A percentile compares a stretch with the other conserved stretches of the same genome.
These are phyloP conservation scores for Emergomyces africanus DNA, from an alignment of 2,329 filamentous ascomycete species.

Conservation along the genomic window DNA sequence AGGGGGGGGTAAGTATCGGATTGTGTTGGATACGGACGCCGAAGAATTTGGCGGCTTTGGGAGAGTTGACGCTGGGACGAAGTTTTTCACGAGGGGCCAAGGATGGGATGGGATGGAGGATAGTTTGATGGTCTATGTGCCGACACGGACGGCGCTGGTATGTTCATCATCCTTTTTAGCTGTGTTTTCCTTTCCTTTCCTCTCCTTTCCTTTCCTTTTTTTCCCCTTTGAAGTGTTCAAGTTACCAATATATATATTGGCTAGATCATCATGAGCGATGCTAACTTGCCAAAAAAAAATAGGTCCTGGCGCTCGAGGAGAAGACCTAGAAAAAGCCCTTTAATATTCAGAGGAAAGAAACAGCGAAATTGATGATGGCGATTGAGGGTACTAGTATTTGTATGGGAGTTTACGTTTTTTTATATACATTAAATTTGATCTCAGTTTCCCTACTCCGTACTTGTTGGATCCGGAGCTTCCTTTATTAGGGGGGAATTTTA, in stretches of 20 bases:
- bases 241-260: no score
- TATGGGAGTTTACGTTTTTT: no score
- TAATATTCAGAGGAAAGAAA: no score
- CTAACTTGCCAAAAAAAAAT: constrained; percentile 1
- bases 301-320: constrained; percentile 45
- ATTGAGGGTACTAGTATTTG: no score
- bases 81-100: constrained; percentile 86
- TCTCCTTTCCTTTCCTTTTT: background rate
- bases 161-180: constrained; percentile 18
- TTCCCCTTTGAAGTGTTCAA: background rate
- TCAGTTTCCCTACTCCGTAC: no score
- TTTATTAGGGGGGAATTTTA: background rate
- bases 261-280: constrained; percentile 12
- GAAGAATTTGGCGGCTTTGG: constrained; percentile 66
- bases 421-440: no score
- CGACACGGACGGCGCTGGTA: constrained; percentile 70
- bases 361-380: no score
- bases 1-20: constrained; percentile 67
- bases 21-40: constrained; percentile 72
- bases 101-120: constrained; percentile 84
- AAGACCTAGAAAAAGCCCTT: background rate
- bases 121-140: constrained; percentile 85
- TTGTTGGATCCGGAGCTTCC: background rate
- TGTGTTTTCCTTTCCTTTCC: background rate
- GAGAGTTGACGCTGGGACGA: constrained; percentile 63